Evolutionary conservation across 2,329 filamentous ascomycete species (phyloP), one percentile per base, ranked within the genome.

Genomic region (Daldinia eschscholtzii): DNA sequence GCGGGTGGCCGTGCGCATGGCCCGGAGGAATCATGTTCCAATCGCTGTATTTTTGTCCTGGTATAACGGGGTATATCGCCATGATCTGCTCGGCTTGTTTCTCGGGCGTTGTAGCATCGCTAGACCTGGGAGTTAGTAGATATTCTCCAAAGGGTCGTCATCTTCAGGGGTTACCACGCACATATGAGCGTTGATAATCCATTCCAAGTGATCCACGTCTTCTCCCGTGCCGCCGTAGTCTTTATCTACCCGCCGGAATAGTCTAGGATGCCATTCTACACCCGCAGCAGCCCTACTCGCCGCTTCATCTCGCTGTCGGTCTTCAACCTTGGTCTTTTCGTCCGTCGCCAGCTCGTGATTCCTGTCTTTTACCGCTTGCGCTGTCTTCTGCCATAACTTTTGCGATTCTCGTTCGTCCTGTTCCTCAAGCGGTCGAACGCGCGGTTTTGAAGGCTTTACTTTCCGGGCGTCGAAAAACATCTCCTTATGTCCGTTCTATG

Each of bases 311-410:
- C 96, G 88, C 80, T 99, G 96, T 76, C 88, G 90, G 75, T 98
- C 95, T 79, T 99, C 96, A 66, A 99, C 93, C 79, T 92, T 92
- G n/a, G 93, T 94, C 83, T 99, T 99, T 77, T 98, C 95, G 70
- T 96, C 92, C 0, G 96, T 99, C 3, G 96, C 96, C 7, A 91
- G 81, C 73, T 93, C 92, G 76, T 99, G 96, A 75, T 99, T 94
- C 65, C 91, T 89, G 56, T 92, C 90, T 76, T 91, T 92, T 69
- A 99, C 91, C 0, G 95, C 96, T 72, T 90, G 86, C 7, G 91
- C 92, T 0, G 94, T 97, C 57, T 89, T 90, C 35, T 89, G 82
- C 96, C 96, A 99, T 52, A 99, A 83, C 70, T 85, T 90, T 79
- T 97, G 94, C 12, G 94, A 98, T 80, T 99, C 96, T 52, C 94